Conservation (phyloP, 805 yeast species). For the Maudiozyma serrabonitensis region DNA sequence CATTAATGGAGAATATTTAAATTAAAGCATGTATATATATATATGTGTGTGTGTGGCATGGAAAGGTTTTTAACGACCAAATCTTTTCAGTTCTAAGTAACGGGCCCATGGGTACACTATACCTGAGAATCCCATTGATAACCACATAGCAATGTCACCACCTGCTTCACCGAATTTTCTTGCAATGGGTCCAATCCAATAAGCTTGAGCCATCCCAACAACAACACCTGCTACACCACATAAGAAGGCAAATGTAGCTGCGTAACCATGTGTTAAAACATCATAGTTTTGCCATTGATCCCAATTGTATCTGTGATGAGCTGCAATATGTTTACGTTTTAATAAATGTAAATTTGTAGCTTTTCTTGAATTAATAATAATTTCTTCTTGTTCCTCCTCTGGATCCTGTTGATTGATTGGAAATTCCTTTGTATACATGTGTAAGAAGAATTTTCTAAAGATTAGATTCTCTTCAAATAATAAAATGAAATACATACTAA, state of each 20-base stretch:
- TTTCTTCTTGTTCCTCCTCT: not conserved
- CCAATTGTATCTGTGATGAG: conserved; percentile 54
- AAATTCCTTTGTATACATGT: conserved; percentile 37
- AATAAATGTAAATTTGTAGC: conserved; percentile 10
- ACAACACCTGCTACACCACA: conserved; percentile 76
- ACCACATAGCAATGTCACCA: conserved; percentile 78
- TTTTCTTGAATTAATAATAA: not conserved
- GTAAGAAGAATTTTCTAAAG: conserved; percentile 45
- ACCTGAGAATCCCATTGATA: conserved; percentile 63
- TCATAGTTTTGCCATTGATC: conserved; percentile 57
- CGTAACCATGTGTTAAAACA: conserved; percentile 58
- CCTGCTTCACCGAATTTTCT: conserved; percentile 51
- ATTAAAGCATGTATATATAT: not conserved
- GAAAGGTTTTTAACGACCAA: conserved; percentile 32
- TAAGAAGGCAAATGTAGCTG: conserved; percentile 56
- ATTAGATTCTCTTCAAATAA: conserved; percentile 62
- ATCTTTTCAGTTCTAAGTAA: conserved; percentile 50
- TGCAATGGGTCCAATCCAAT: conserved; percentile 74
- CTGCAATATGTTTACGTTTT: conserved; percentile 11
- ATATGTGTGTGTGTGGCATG: not conserved
- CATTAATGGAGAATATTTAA: too few relatives aligned
- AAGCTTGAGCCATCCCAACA: conserved; percentile 80
- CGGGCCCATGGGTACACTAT: conserved; percentile 56
- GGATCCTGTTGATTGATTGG: conserved; percentile 11
- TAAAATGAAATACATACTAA: conserved; percentile 66